Conservation (phyloP, 2,329 filamentous ascomycete genomes). For the Tolypocladium paradoxum region DNA sequence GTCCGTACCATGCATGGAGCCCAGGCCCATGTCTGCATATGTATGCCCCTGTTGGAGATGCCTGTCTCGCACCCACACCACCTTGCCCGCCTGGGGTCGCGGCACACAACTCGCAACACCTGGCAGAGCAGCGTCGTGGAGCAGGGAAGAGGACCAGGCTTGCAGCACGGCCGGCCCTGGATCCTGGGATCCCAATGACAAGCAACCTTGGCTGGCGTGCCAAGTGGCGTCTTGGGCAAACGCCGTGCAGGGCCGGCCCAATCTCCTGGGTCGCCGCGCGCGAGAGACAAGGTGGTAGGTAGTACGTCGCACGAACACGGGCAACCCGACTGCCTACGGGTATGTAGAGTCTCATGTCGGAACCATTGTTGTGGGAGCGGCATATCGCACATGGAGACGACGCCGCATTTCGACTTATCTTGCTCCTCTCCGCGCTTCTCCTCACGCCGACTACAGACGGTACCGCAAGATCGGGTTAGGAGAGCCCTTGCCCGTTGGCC, state of each 20-base stretch:
- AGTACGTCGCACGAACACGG: background rate
- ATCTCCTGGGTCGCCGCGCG: conserved; percentile 5
- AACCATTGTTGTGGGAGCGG: background rate
- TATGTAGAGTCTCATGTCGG: background rate
- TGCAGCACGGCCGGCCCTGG: background rate
- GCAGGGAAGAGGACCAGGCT: background rate
- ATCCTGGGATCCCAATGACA: background rate
- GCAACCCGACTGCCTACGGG: background rate
- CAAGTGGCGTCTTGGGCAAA: conserved; percentile 3
- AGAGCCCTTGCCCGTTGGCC: background rate
- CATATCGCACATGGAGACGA: background rate
- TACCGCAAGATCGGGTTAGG: background rate
- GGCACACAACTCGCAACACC: background rate
- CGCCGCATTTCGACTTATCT: background rate
- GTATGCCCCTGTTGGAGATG: background rate
- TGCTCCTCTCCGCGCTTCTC: background rate
- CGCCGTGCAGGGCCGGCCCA: conserved; percentile 6
- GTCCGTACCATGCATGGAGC: too few species aligned
- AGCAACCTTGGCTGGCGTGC: background rate
- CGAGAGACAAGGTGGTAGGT: background rate
- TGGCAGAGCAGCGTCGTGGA: background rate
- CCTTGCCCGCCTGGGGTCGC: background rate
- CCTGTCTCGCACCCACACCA: background rate
- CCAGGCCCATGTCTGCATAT: background rate
- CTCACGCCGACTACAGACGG: background rate